A percentile compares a stretch with the other conserved stretches of the same genome.
Evolutionary conservation across 495 filamentous ascomycete species (phyloP).

Genomic region (Corynascus novoguineensis): DNA sequence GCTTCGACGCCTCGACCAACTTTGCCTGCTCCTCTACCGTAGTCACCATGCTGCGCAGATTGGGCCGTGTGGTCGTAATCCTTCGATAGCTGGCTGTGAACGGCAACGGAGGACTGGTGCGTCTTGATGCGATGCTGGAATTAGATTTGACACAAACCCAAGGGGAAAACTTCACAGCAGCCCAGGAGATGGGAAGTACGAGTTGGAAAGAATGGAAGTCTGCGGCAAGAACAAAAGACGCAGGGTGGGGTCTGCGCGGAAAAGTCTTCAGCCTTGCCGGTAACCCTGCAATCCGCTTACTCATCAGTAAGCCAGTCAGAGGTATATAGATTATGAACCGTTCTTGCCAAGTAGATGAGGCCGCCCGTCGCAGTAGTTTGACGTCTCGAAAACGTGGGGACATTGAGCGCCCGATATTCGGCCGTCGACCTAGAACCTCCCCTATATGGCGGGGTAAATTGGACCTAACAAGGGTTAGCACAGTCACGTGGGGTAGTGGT

Average conservation of each 20-base stretch:
- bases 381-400: no score
- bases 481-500: no score
- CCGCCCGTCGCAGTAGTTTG: no score
- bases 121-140: neutral
- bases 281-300: constrained; percentile 4
- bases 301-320: constrained; percentile 1
- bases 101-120: neutral
- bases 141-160: neutral
- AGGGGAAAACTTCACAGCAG: neutral
- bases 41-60: constrained; percentile 20
- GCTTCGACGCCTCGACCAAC: constrained; percentile 75
- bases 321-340: no score
- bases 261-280: neutral
- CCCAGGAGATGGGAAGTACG: neutral
- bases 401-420: no score
- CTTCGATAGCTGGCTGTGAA: neutral
- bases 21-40: constrained; percentile 22
- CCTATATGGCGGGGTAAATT: no score
- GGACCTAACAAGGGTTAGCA: no score
- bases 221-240: neutral
- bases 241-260: constrained; percentile 9
- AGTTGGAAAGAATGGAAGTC: neutral
- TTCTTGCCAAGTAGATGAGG: no score
- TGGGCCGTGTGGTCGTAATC: neutral
- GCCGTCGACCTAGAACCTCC: no score